Evolutionary conservation across 352 stramenopile genomes (phyloP), one percentile per base, ranked within the genome.

Genomic region (Pythium monospermum): DNA sequence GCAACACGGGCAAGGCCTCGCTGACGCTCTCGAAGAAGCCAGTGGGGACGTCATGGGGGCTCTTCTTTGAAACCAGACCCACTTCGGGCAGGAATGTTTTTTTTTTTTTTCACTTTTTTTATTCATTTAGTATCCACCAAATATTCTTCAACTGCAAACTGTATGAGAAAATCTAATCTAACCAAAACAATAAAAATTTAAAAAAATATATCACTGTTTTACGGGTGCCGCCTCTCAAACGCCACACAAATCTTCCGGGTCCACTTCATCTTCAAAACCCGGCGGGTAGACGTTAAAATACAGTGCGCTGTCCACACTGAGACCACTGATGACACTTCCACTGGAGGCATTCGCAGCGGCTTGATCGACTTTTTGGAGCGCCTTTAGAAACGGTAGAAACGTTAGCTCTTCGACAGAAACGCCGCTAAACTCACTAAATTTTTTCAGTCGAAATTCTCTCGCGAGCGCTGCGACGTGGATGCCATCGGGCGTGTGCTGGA

Each of bases 221-320:
- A n/a, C n/a, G n/a, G n/a, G n/a, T n/a, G n/a, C n/a, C n/a, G n/a
- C n/a, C n/a, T n/a, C n/a, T n/a, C n/a, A n/a, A n/a, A n/a, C n/a
- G n/a, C n/a, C 49, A 18, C 49, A 56, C 0, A 56, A 35, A 26
- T 56, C 49, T 27, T 56, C n/a, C 18, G 65, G 61, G 23, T 73
- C 65, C 25, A 66, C 52, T n/a, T 63, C 40, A 21, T 68, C 53
- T 38, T 66, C 57, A 22, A 73, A 54, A 25, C 61, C 65, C 13
- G 32, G 26, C 6, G 65, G 65, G 22, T 70, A 66, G 6, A 70
- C 46, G n/a, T 66, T 59, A 32, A 71, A 74, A 39, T 74, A 74
- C 28, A 54, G 32, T n/a, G 62, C 56, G 16, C 33, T 26, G 12
- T 46, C 32, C 27, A 69, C 52, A 2, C 18, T 15, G 12, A 66